Conservation (phyloP, 495 filamentous ascomycete genomes). For the Trichocladium uniseriatum region DNA sequence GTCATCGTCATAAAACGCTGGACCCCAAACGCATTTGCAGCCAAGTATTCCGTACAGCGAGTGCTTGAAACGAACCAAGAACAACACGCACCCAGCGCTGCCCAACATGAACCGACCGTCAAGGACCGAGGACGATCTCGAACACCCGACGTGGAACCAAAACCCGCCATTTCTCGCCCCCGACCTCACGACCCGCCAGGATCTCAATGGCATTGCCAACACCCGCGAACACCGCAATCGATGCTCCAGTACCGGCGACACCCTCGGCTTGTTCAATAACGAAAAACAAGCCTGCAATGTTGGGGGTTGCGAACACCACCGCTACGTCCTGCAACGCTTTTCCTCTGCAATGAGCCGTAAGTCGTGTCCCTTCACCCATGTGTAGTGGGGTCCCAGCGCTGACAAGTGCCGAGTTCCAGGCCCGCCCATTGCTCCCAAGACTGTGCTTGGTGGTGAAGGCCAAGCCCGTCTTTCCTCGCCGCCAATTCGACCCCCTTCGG, state of each 20-base stretch:
- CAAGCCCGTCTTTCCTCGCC: conserved; percentile 15
- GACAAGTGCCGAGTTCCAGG: conserved; percentile 4
- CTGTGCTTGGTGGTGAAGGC: conserved; percentile 27
- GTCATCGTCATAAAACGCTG: no score
- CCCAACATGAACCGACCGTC: conserved; percentile 55
- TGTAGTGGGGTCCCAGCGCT: no score
- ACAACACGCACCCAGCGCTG: no score
- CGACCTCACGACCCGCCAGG: conserved; percentile 52
- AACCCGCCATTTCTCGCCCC: conserved; percentile 46
- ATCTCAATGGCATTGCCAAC: conserved; percentile 50
- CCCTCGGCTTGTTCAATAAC: conserved; percentile 7
- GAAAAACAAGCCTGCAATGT: conserved; percentile 10
- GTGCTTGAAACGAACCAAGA: no score
- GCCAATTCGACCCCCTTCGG: conserved; percentile 11
- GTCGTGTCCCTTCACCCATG: background rate
- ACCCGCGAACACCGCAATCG: conserved; percentile 18
- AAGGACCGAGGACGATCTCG: conserved; percentile 48
- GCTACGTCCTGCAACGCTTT: background rate
- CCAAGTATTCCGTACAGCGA: no score
- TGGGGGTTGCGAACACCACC: background rate
- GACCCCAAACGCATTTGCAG: no score
- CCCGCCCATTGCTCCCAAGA: conserved; percentile 19
- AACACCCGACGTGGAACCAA: conserved; percentile 51
- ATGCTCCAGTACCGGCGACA: background rate
- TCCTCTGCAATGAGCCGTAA: conserved; percentile 14